Conservation (phyloP, 257 asterid genomes). For the Ligustrum vulgare region DNA sequence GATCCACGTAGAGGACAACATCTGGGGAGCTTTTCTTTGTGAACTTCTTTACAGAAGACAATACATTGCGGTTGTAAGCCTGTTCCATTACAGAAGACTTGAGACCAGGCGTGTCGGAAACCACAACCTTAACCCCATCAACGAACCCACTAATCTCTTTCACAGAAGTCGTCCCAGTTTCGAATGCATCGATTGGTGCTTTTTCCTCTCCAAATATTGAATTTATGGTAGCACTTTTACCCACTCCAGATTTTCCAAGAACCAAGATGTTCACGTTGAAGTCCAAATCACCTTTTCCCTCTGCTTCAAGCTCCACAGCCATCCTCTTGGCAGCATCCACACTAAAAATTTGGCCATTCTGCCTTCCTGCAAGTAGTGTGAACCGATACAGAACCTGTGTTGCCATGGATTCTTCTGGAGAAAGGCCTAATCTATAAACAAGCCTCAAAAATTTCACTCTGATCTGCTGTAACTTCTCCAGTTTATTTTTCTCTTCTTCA, state of each 20-base stretch:
- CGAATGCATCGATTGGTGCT: constrained; percentile 68
- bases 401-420: constrained; percentile 76
- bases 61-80: constrained; percentile 54
- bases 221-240: constrained; percentile 89
- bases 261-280: constrained; percentile 75
- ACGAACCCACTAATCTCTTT: constrained; percentile 56
- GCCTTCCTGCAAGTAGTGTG: constrained; percentile 81
- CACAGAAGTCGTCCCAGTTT: constrained; percentile 57
- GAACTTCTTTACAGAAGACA: constrained; percentile 60
- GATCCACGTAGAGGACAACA: constrained; percentile 82
- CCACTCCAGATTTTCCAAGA: constrained; percentile 92
- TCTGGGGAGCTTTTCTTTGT: constrained; percentile 79
- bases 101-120: constrained; percentile 94
- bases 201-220: constrained; percentile 79
- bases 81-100: constrained; percentile 71
- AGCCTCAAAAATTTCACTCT: constrained; percentile 90
- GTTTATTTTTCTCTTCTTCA: constrained; percentile 84
- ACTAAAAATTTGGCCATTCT: constrained; percentile 58
- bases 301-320: constrained; percentile 76
- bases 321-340: constrained; percentile 71
- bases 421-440: constrained; percentile 69
- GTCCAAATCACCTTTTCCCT: constrained; percentile 52
- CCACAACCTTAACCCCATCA: constrained; percentile 70
- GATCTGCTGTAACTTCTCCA: constrained; percentile 74
- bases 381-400: constrained; percentile 81